Evolutionary conservation across 768 basidiomycete species (phyloP), one percentile per base, ranked within the genome.

Genomic region (Hygrophoropsis aurantiaca): DNA sequence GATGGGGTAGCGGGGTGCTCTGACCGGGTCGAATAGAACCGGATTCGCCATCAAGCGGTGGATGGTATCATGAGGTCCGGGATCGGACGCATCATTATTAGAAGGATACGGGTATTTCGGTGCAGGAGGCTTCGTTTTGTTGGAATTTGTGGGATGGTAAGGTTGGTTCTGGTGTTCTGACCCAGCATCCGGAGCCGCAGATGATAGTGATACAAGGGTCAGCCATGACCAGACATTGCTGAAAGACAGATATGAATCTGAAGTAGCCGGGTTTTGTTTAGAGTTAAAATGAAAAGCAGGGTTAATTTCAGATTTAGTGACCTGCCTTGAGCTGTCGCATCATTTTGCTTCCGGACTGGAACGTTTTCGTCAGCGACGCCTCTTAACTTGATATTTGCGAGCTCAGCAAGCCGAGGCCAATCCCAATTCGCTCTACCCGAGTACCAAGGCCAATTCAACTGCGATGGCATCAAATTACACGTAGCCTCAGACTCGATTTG

Each of bases 1-100:
- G 47, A 99, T 85, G 1, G 93, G 92, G 64, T 90, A 82, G 5
- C 95, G 83, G 2, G 97, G 93, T 4, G 75, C 77, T 53, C 90
- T 78, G 3, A 87, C 55, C 1, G 90, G 91, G 52, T 94, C 81
- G 55, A 80, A 87, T 23, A 98, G 74, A 0, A 81, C 75, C 3
- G 94, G 91, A 56, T 90, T 82, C 39, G 73, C 70, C 57, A 97
- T 80, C 4, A 97, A 69, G 43, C 75, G 75, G 63, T 87, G 87
- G 4, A 90, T 83, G 11, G 64, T 69, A 55, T 84, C 85, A 24
- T 63, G 61, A 19, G 62, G 42, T 33, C 48, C 25, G 24, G 50
- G 44, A 30, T 13, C 13, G 13, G 27, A 18, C 24, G 52, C 51
- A 40, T 50, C 59, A 9, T 59, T 52, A 36, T 60, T 52, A 33